phyloP scores from a whole-genome alignment of 495 filamentous ascomycete genomes.

The Pyrenopolyporus hunteri region DNA sequence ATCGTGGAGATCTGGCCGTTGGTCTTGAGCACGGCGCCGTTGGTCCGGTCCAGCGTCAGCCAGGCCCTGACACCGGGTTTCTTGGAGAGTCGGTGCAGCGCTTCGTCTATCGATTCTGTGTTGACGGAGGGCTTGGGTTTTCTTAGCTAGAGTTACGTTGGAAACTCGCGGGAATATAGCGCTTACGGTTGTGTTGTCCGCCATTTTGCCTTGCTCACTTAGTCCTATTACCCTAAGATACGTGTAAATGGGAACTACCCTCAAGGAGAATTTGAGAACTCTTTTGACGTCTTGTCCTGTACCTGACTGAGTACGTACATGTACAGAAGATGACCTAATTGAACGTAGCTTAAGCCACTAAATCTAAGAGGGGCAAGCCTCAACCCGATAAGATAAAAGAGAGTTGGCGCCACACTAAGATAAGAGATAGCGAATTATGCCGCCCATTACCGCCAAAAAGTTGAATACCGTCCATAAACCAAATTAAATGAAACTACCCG shows the following conservation, averaged over 20 bases:
- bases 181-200: conserved; percentile 36
- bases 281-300: neutral
- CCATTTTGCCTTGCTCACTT: conserved; percentile 16
- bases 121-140: conserved; percentile 29
- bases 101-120: conserved; percentile 52
- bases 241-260: neutral
- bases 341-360: conserved; percentile 17
- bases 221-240: neutral
- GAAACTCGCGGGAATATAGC: neutral
- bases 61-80: conserved; percentile 71
- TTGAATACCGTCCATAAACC: conserved; percentile 12
- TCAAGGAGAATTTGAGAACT: neutral
- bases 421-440: conserved; percentile 34
- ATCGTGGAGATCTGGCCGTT: conserved; percentile 60
- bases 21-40: conserved; percentile 67
- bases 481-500: neutral
- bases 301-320: too few relatives aligned
- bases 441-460: conserved; percentile 54
- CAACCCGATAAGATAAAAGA: conserved; percentile 13
- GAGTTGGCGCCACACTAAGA: neutral
- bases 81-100: conserved; percentile 64
- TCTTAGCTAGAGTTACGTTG: neutral
- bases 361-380: neutral
- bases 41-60: conserved; percentile 63
- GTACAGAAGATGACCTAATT: neutral